Conservation (phyloP, 345 rosid genomes). For the Atalantia buxifolia region DNA sequence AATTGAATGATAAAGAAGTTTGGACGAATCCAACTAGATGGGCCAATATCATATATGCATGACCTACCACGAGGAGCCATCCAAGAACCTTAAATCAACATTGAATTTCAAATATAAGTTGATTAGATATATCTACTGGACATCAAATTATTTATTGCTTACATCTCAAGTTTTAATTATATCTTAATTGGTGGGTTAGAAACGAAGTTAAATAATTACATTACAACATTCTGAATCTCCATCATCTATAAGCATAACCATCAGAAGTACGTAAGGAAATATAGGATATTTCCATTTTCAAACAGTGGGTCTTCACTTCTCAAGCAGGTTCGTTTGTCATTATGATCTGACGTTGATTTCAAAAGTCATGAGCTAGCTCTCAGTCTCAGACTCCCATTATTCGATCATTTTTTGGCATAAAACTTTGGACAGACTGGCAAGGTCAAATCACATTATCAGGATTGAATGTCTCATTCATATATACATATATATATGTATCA, state of each 20-base stretch:
- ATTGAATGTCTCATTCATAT: conserved; percentile 7
- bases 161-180: neutral
- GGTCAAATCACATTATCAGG: conserved; percentile 22
- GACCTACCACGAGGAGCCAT: neutral
- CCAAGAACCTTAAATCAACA: neutral
- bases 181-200: too few species aligned
- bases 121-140: neutral
- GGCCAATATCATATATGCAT: neutral
- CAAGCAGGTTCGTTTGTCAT: neutral
- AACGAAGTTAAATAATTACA: neutral
- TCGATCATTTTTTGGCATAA: neutral
- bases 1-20: neutral
- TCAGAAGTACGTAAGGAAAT: neutral
- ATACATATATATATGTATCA: neutral
- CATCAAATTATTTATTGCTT: neutral
- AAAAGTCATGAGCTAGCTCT: neutral
- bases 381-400: neutral
- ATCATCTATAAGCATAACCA: neutral
- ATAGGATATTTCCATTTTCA: neutral
- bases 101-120: neutral
- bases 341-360: neutral
- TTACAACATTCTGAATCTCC: neutral
- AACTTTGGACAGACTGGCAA: conserved; percentile 28
- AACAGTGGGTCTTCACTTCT: neutral
- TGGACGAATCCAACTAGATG: neutral